Percentiles rank a stretch among this genome's conserved stretches.
phyloP scores from a whole-genome alignment of 345 rosid genomes.

The Fremontodendron californicum region DNA sequence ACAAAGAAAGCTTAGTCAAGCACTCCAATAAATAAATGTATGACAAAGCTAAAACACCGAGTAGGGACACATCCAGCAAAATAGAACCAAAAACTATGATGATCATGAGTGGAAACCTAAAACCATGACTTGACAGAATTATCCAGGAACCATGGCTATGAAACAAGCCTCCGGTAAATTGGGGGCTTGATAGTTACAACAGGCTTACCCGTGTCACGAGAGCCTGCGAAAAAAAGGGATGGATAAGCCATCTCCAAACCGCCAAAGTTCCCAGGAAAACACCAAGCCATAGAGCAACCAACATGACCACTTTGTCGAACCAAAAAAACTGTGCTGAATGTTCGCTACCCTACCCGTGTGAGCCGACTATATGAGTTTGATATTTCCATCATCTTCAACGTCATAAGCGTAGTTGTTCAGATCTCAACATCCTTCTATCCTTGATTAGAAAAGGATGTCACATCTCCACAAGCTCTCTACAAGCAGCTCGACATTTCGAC shows the following conservation, averaged over 20 bases:
- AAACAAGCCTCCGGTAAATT: constrained; percentile 24
- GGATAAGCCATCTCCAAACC: constrained; percentile 24
- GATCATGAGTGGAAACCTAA: constrained; percentile 20
- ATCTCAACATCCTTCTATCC: constrained; percentile 8
- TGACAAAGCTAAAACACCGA: constrained; percentile 28
- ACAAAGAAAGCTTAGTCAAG: constrained; percentile 18
- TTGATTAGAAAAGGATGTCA: constrained; percentile 50
- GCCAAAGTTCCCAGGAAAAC: constrained; percentile 36
- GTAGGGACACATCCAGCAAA: constrained; percentile 25
- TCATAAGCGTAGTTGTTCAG: not conserved
- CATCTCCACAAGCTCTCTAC: constrained; percentile 63
- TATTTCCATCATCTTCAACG: constrained; percentile 4
- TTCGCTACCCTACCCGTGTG: constrained; percentile 26
- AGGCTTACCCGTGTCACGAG: constrained; percentile 31
- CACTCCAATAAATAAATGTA: not conserved
- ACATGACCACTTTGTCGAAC: constrained; percentile 14
- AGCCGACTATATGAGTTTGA: constrained; percentile 14
- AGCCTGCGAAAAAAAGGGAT: constrained; percentile 45
- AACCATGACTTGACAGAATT: constrained; percentile 32
- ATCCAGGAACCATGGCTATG: constrained; percentile 34
- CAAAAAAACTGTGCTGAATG: constrained; percentile 33
- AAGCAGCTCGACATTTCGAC: constrained; percentile 38
- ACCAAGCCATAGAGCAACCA: constrained; percentile 28
- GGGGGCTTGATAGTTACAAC: constrained; percentile 34
- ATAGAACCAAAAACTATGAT: constrained; percentile 8